Evolutionary conservation across 495 filamentous ascomycete genomes (phyloP).

Genomic region (Lentithecium fluviatile): DNA sequence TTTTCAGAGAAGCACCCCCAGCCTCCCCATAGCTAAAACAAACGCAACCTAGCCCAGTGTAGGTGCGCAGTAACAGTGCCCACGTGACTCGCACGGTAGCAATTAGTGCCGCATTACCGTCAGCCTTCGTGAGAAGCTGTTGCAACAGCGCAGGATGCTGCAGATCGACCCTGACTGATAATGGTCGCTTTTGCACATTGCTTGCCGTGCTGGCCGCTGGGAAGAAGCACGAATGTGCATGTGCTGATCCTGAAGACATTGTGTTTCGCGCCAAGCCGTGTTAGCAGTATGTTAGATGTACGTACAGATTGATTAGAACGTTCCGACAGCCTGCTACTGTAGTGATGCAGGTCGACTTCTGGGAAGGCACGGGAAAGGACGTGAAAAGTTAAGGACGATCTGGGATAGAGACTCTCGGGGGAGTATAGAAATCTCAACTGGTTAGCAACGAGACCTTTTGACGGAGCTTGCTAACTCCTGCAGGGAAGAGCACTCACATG

Average conservation of each 20-base stretch:
- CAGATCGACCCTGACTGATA: constrained; percentile 23
- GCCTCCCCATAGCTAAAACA: constrained; percentile 57
- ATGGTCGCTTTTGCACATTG: constrained; percentile 6
- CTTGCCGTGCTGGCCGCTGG: constrained; percentile 1
- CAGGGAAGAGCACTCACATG: constrained; percentile 12
- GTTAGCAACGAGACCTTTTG: neutral
- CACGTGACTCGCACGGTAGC: constrained; percentile 55
- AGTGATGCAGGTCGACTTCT: no score
- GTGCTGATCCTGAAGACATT: constrained; percentile 9
- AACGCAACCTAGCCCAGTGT: constrained; percentile 51
- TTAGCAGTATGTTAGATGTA: neutral
- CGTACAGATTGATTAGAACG: neutral
- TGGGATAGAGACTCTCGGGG: neutral
- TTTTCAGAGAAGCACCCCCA: constrained; percentile 43
- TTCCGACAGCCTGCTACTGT: neutral
- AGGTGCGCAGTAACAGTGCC: constrained; percentile 53
- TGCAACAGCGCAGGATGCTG: constrained; percentile 11
- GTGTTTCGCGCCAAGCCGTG: neutral
- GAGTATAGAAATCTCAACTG: neutral
- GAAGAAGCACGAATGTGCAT: constrained; percentile 15
- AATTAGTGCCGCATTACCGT: constrained; percentile 48
- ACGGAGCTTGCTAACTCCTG: neutral
- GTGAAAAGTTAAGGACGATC: no score
- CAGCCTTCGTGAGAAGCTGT: constrained; percentile 25
- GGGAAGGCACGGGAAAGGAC: no score